A percentile compares a stretch with the other conserved stretches of the same genome.
phyloP scores from a whole-genome alignment of 139 green algal genomes.

The Edaphochlamys debaryana region DNA sequence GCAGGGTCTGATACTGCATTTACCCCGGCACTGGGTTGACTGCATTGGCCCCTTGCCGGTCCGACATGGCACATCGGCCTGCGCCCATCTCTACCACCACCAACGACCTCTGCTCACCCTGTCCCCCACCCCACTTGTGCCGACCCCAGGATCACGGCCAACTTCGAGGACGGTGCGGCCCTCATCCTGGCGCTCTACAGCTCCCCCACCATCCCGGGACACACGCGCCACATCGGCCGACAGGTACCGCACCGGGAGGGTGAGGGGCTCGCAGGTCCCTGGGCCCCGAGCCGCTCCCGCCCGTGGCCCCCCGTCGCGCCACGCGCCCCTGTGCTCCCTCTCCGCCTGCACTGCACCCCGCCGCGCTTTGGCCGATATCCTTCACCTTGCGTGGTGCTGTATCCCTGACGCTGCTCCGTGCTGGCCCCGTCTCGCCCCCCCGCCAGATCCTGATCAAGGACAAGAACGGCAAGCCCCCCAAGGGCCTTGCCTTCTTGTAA shows the following conservation, averaged over 20 bases:
- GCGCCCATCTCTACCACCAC: no score
- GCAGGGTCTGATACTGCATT: no score
- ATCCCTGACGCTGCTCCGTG: no score
- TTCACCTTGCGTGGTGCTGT: no score
- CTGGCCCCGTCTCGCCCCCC: not conserved
- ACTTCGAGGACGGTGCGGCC: not conserved
- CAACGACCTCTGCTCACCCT: no score
- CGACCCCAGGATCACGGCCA: not conserved
- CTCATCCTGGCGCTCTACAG: constrained; percentile 36
- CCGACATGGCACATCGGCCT: no score
- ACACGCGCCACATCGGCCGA: constrained; percentile 42
- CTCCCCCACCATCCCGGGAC: constrained; percentile 29
- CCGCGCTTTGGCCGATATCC: no score
- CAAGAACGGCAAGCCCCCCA: not conserved
- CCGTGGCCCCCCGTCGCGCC: not conserved
- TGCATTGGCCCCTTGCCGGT: no score
- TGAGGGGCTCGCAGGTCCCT: not conserved
- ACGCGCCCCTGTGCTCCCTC: not conserved
- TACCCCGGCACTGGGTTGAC: no score
- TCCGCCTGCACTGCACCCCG: not conserved
- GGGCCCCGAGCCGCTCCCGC: no score
- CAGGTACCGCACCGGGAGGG: constrained; percentile 10
- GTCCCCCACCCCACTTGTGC: no score
- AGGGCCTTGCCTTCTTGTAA: constrained; percentile 14
- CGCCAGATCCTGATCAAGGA: constrained; percentile 1